Base-by-base conservation (phyloP, 2,329 filamentous ascomycete genomes). In the Aspergillus sp. region DNA sequence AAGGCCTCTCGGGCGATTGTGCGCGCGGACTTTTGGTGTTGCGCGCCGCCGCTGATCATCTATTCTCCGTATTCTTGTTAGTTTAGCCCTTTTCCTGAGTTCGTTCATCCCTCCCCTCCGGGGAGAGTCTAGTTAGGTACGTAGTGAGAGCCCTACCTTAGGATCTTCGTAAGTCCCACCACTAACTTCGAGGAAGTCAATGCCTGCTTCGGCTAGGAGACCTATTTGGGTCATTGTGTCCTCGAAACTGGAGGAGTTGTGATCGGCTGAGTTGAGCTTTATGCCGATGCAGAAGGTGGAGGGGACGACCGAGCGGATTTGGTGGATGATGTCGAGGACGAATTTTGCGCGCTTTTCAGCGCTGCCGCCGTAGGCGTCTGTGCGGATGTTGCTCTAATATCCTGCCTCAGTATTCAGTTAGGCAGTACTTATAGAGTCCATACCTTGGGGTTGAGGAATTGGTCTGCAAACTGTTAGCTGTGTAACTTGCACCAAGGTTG, bases 141-240 rank as follows among this genome's bases (percentile, higher is more conserved):
- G 21, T 21, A 21, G 56, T 39, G 64, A 53, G 39, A 58, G 8
- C n/a, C 41, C 17, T 65, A 84, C 81, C 51, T 62, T 65, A 0
- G 84, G 79, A 55, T 85, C 71, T 63, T 86, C 82, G 61, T 83
- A 86, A 0, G 71, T 82, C 0, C 88, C 87, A 0, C 88, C 88
- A 17, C 82, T 85, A 24, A 90, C 80, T 70, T 91, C 87, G 2
- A 90, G 72, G 62, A 89, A 90, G 70, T 90, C 88, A 1, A 90
- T 72, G 0, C 71, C 70, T 1, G 72, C 73, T 11, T 72, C 69
- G 14, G 67, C 66, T 1, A 76, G 5, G 75, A 82, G 40, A 76
- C 78, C 5, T 9, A 88, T 75, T 66, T 90, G 86, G 56, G 83
- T 80, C 40, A 89, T 72, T 37, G 79, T 83, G 12, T 85, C 85